Conservation (phyloP, 1,284 basidiomycete genomes). For the Leccinum angustisporum region DNA sequence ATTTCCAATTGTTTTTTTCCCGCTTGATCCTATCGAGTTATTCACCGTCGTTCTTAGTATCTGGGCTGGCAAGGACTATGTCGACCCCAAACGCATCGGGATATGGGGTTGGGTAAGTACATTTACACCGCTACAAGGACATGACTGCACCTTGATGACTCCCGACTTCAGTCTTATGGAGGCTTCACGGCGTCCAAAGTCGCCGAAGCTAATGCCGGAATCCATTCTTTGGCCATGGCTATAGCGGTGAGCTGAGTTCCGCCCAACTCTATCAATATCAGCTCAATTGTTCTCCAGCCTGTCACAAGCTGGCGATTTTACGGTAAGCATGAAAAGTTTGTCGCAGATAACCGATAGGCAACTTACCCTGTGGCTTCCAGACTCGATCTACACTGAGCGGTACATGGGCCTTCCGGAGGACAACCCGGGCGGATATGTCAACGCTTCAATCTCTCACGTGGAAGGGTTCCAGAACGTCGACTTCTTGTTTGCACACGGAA, state of each 20-base stretch:
- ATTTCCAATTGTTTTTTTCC: conserved; percentile 4
- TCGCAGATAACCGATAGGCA: neutral
- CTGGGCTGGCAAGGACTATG: conserved; percentile 76
- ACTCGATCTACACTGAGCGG: conserved; percentile 93
- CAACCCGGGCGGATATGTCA: conserved; percentile 83
- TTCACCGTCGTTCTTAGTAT: conserved; percentile 39
- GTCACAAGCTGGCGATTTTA: conserved; percentile 87
- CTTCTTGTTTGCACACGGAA: conserved; percentile 88
- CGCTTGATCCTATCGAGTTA: conserved; percentile 1
- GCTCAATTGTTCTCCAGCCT: conserved; percentile 47
- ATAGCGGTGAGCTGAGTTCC: conserved; percentile 66
- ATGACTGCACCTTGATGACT: conserved; percentile 7
- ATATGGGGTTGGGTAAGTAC: conserved; percentile 91
- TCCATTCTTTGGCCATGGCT: conserved; percentile 87
- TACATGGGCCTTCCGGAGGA: conserved; percentile 86
- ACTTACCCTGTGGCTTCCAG: conserved; percentile 38
- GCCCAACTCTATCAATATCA: neutral
- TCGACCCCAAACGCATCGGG: conserved; percentile 82
- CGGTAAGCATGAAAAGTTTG: conserved; percentile 47
- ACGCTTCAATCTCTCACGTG: conserved; percentile 82
- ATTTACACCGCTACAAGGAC: neutral
- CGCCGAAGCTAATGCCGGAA: conserved; percentile 80
- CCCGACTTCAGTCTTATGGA: conserved; percentile 72
- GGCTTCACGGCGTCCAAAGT: conserved; percentile 93
- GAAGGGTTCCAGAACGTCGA: conserved; percentile 79